Percentiles rank a stretch among this genome's conserved stretches.
Conservation (phyloP, 2,329 filamentous ascomycete genomes). For the Trichoderma aggressivum region DNA sequence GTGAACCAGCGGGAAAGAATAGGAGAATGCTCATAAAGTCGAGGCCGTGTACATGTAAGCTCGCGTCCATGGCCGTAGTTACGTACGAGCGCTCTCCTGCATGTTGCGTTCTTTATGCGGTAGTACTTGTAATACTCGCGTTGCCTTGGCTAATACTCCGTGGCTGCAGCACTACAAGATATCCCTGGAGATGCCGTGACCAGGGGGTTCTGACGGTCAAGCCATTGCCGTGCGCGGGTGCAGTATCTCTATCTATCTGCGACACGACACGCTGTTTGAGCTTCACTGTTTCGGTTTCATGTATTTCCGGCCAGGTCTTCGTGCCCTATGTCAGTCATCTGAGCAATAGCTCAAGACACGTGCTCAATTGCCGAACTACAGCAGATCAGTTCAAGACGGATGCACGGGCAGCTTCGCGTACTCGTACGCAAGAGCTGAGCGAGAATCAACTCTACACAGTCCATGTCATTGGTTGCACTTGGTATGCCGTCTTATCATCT, state of each 20-base stretch:
- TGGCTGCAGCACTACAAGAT: neutral
- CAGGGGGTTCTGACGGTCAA: neutral
- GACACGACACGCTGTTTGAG: constrained; percentile 1
- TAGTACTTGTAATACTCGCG: neutral
- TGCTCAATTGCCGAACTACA: neutral
- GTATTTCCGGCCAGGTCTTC: neutral
- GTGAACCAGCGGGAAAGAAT: neutral
- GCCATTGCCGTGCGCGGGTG: neutral
- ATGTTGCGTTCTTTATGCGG: neutral
- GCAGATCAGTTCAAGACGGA: neutral
- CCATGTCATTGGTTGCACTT: neutral
- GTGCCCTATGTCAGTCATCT: neutral
- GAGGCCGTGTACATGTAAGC: neutral
- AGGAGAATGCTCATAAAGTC: neutral
- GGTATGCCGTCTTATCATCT: neutral
- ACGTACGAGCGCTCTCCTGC: neutral
- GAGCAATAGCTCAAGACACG: neutral
- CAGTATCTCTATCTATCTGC: neutral
- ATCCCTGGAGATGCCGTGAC: constrained; percentile 2
- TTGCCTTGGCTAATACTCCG: neutral
- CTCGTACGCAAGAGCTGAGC: neutral
- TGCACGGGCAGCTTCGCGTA: neutral
- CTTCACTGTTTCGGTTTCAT: constrained; percentile 1
- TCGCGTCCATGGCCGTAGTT: neutral
- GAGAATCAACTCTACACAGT: neutral